These are phyloP conservation scores for Grigorovia jiainica DNA, from an alignment of 805 yeast species.

Conservation along the genomic window DNA sequence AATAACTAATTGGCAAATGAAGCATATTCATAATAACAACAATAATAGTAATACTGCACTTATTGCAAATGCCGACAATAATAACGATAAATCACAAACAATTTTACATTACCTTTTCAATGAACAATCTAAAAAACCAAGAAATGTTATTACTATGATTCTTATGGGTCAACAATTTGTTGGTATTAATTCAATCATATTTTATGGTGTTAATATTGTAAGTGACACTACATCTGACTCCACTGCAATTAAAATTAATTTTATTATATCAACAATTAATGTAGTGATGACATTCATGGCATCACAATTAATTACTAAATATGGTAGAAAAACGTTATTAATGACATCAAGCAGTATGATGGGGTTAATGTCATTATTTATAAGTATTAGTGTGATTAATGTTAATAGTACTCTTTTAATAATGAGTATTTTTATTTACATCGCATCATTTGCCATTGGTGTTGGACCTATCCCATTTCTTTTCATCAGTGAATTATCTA, in stretches of 20 bases:
- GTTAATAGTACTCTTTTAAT: slow-evolving; percentile 43
- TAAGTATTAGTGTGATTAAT: slow-evolving; percentile 56
- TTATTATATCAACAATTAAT: slow-evolving; percentile 66
- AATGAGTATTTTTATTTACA: slow-evolving; percentile 59
- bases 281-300: slow-evolving; percentile 63
- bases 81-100: slow-evolving; percentile 8
- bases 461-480: slow-evolving; percentile 94
- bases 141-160: slow-evolving; percentile 58
- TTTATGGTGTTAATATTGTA: slow-evolving; percentile 84
- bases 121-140: slow-evolving; percentile 46
- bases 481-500: slow-evolving; percentile 76
- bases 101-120: slow-evolving; percentile 39
- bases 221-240: slow-evolving; percentile 58
- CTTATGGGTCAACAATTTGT: slow-evolving; percentile 83
- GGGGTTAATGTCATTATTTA: slow-evolving; percentile 52
- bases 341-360: slow-evolving; percentile 56
- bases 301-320: slow-evolving; percentile 63
- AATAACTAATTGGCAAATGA: slow-evolving; percentile 14
- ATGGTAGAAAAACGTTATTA: slow-evolving; percentile 69
- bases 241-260: slow-evolving; percentile 64
- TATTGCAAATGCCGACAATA: neutral
- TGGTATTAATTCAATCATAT: slow-evolving; percentile 87
- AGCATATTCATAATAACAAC: slow-evolving; percentile 2
- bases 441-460: slow-evolving; percentile 82
- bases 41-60: neutral